Conservation (phyloP, 2,329 filamentous ascomycete genomes). For the Fusarium transvaalense region DNA sequence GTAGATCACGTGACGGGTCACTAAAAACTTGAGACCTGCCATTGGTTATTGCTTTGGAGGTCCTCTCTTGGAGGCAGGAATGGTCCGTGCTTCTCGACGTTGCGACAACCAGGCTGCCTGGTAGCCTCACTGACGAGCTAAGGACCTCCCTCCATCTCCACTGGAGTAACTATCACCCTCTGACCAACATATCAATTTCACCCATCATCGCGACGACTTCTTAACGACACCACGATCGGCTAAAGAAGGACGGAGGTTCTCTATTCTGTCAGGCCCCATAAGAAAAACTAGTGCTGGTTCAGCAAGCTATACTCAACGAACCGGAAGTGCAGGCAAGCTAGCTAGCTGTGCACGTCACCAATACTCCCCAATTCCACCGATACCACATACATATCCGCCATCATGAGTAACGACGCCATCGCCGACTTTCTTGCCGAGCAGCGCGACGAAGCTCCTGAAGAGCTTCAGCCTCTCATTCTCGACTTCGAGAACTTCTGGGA, state of each 20-base stretch:
- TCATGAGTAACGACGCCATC: conserved; percentile 89
- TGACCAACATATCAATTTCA: conserved; percentile 16
- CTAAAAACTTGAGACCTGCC: conserved; percentile 33
- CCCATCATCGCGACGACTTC: conserved; percentile 3
- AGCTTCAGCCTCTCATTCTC: conserved; percentile 88
- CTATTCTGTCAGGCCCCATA: neutral
- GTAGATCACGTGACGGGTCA: conserved; percentile 48
- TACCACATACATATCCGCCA: conserved; percentile 35
- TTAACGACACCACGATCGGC: conserved; percentile 2
- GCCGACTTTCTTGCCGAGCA: conserved; percentile 92
- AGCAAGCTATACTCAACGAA: conserved; percentile 14
- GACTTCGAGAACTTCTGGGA: conserved; percentile 98
- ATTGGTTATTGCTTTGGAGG: conserved; percentile 21
- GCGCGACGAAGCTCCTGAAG: conserved; percentile 87
- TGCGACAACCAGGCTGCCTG: conserved; percentile 56
- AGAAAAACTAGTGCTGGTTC: neutral
- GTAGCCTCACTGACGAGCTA: conserved; percentile 54
- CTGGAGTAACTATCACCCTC: conserved; percentile 35
- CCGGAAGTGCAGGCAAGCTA: conserved; percentile 43
- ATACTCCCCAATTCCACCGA: conserved; percentile 24
- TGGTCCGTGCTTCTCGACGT: conserved; percentile 46
- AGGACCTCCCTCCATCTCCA: conserved; percentile 42
- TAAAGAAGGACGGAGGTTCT: neutral
- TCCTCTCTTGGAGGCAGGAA: neutral
- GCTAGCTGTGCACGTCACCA: conserved; percentile 41